Conservation (phyloP, 2,329 filamentous ascomycete genomes). For the Xylaria sp. region DNA sequence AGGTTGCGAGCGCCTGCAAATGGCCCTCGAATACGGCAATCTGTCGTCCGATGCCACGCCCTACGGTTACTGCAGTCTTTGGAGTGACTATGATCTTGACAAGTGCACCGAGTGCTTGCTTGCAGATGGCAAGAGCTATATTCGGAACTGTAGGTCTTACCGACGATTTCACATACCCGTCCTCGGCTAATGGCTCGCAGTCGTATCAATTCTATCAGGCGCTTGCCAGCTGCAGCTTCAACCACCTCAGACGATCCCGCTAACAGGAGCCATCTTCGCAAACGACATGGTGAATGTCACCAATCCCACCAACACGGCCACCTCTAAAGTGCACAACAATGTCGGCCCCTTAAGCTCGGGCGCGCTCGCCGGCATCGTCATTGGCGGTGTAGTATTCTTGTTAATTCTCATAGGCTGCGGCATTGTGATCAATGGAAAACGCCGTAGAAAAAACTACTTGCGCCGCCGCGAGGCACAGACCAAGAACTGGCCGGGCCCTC, state of each 20-base stretch:
- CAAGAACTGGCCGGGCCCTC: conserved; percentile 56
- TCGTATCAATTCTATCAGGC: conserved; percentile 58
- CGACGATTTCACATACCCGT: neutral
- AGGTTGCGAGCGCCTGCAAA: conserved; percentile 61
- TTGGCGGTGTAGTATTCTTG: conserved; percentile 60
- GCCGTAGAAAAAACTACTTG: conserved; percentile 63
- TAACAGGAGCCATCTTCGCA: conserved; percentile 65
- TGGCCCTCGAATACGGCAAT: conserved; percentile 60
- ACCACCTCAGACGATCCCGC: conserved; percentile 58
- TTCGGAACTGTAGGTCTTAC: conserved; percentile 63
- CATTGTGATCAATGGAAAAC: conserved; percentile 66
- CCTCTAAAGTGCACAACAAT: conserved; percentile 54
- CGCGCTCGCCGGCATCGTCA: conserved; percentile 67
- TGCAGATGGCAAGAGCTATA: conserved; percentile 50
- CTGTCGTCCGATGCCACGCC: conserved; percentile 56
- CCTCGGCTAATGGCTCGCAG: conserved; percentile 38
- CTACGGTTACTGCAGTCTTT: conserved; percentile 65
- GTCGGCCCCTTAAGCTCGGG: conserved; percentile 62
- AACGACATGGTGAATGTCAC: conserved; percentile 59
- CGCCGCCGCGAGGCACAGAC: conserved; percentile 56
- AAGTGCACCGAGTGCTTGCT: conserved; percentile 62
- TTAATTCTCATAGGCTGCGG: conserved; percentile 61
- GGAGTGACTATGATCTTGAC: conserved; percentile 53
- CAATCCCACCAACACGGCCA: conserved; percentile 55
- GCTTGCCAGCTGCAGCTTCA: conserved; percentile 64